Percentiles rank a stretch among this genome's conserved stretches.
Conservation (phyloP, 352 stramenopile genomes). For the Pythium rhizo-oryzae region DNA sequence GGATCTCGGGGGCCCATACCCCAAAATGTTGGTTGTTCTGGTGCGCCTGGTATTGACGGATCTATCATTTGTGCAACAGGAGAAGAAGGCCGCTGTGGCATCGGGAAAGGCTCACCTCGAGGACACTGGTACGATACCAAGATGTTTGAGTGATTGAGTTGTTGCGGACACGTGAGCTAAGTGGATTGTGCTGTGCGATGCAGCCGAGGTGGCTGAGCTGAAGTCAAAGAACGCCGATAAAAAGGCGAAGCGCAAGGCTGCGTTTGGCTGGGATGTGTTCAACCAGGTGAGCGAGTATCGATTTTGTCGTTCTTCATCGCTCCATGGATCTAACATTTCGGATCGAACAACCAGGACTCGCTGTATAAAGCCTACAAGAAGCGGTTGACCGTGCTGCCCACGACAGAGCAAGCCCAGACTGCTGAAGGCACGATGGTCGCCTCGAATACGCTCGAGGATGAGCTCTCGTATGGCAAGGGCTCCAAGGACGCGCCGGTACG, state of each 20-base stretch:
- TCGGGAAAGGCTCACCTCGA: slow-evolving; percentile 60
- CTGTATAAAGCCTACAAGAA: slow-evolving; percentile 89
- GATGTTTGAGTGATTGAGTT: too few relatives aligned
- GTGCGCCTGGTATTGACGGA: too few relatives aligned
- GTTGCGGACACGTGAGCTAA: too few relatives aligned
- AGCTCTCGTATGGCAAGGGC: slow-evolving; percentile 68
- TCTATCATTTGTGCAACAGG: slow-evolving; percentile 42
- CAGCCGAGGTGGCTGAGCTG: slow-evolving; percentile 52
- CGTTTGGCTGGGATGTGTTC: slow-evolving; percentile 86
- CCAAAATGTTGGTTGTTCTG: too few relatives aligned
- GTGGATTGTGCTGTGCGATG: background rate
- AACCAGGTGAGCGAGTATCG: slow-evolving; percentile 43
- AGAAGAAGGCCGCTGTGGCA: slow-evolving; percentile 48
- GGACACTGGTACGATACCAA: slow-evolving; percentile 55
- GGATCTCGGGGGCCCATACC: too few relatives aligned
- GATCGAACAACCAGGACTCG: slow-evolving; percentile 61
- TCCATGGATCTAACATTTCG: too few relatives aligned
- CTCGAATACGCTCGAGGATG: slow-evolving; percentile 42
- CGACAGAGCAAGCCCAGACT: slow-evolving; percentile 24
- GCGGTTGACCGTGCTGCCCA: slow-evolving; percentile 62
- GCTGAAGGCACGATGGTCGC: slow-evolving; percentile 13
- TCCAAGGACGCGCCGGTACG: slow-evolving; percentile 54
- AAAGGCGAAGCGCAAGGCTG: slow-evolving; percentile 81
- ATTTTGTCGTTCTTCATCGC: background rate
- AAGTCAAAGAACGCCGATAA: slow-evolving; percentile 71